A percentile compares a stretch with the other conserved stretches of the same genome.
Conservation (phyloP, 2,329 filamentous ascomycete species). For the Colletotrichum chlorophyti region DNA sequence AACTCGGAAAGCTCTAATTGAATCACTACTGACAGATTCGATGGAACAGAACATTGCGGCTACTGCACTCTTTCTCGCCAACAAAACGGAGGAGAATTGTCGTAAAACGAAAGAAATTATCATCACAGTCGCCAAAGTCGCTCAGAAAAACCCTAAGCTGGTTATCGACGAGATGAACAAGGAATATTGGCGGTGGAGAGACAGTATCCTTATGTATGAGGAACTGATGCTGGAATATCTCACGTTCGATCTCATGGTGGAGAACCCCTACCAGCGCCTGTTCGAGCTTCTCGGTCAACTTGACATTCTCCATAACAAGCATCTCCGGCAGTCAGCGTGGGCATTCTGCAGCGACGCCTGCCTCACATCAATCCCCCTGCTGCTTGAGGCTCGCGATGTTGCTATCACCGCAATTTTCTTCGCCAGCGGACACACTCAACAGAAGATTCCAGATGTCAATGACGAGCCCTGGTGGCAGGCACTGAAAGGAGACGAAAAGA, state of each 20-base stretch:
- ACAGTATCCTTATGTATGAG: constrained; percentile 91
- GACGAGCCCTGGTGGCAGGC: constrained; percentile 89
- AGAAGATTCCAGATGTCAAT: constrained; percentile 78
- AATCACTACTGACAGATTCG: constrained; percentile 21
- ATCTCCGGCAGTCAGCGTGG: constrained; percentile 86
- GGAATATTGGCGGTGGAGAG: constrained; percentile 97
- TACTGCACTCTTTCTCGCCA: constrained; percentile 90
- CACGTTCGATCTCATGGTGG: constrained; percentile 92
- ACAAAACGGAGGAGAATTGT: constrained; percentile 97
- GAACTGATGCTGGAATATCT: constrained; percentile 90
- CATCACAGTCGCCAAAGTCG: constrained; percentile 90
- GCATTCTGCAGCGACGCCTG: constrained; percentile 92
- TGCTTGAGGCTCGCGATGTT: constrained; percentile 80
- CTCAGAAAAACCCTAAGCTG: constrained; percentile 90
- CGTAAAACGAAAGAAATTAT: constrained; percentile 96
- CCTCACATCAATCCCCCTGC: constrained; percentile 82
- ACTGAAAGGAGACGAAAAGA: constrained; percentile 72
- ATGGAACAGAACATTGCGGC: constrained; percentile 76
- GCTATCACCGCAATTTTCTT: constrained; percentile 89
- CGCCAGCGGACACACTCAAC: constrained; percentile 75
- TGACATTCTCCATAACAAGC: constrained; percentile 78
- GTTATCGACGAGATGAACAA: constrained; percentile 96
- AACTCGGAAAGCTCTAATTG: constrained; percentile 9
- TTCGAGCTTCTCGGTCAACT: constrained; percentile 81
- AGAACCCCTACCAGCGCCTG: constrained; percentile 85